These are phyloP conservation scores for Thymus mandschuricus DNA, from an alignment of 257 asterid genomes.

Conservation along the genomic window DNA sequence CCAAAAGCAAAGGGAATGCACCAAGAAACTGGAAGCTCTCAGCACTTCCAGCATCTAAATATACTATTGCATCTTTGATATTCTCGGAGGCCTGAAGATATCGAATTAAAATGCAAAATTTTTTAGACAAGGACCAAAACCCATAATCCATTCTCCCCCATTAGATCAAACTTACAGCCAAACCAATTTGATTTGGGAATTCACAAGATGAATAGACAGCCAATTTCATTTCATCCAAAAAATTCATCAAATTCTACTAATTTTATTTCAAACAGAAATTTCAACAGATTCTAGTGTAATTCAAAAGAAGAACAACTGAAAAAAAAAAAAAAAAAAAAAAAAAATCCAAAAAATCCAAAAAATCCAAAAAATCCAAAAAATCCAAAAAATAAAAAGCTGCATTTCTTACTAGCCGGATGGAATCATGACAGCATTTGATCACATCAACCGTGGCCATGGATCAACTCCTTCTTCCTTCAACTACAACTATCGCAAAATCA, in stretches of 20 bases:
- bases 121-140: conserved; percentile 17
- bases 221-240: not conserved
- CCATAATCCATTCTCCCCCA: not conserved
- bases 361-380: not conserved
- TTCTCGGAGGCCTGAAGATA: conserved; percentile 75
- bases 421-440: conserved; percentile 83
- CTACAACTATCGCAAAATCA: conserved; percentile 5
- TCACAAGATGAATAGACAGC: not conserved
- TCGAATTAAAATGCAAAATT: not conserved
- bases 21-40: conserved; percentile 91
- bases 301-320: not conserved
- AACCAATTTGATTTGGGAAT: conserved; percentile 17
- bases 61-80: conserved; percentile 71
- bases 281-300: conserved; percentile 4
- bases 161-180: conserved; percentile 15
- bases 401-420: conserved; percentile 74
- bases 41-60: conserved; percentile 92
- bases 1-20: conserved; percentile 79
- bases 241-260: not conserved
- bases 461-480: conserved; percentile 22
- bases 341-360: too few relatives aligned
- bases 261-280: conserved; percentile 20
- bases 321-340: not conserved
- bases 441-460: conserved; percentile 76
- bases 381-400: not conserved